phyloP scores from a whole-genome alignment of 2,329 filamentous ascomycete genomes.

The Colletotrichum destructivum region DNA sequence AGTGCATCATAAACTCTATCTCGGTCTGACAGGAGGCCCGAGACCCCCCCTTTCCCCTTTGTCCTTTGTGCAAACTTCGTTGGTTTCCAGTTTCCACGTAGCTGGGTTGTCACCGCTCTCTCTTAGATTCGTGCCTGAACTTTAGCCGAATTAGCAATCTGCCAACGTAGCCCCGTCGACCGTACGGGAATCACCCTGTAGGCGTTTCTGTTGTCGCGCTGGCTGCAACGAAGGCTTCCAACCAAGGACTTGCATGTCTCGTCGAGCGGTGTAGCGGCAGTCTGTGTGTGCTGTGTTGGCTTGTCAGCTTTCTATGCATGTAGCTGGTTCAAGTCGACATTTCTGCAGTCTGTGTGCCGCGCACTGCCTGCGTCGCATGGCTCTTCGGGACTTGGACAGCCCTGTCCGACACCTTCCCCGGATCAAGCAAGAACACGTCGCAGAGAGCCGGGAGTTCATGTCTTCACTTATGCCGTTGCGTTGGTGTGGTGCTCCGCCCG shows the following conservation, averaged over 20 bases:
- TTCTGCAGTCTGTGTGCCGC: constrained; percentile 35
- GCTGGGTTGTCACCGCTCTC: constrained; percentile 28
- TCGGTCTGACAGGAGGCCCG: constrained; percentile 38
- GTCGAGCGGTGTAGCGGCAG: constrained; percentile 33
- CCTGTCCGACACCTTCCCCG: constrained; percentile 31
- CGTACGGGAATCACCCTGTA: constrained; percentile 25
- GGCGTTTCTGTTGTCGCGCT: constrained; percentile 14
- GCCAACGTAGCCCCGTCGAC: constrained; percentile 23
- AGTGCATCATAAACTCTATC: constrained; percentile 40
- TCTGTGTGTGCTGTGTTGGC: constrained; percentile 8
- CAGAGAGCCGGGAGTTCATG: constrained; percentile 12
- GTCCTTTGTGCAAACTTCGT: not conserved
- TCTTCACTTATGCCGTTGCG: not conserved
- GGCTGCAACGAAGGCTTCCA: constrained; percentile 19
- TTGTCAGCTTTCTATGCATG: constrained; percentile 5
- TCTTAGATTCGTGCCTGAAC: constrained; percentile 33
- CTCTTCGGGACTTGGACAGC: constrained; percentile 38
- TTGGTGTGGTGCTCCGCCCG: not conserved
- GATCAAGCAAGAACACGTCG: constrained; percentile 20
- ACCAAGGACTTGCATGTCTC: constrained; percentile 39
- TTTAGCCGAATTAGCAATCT: constrained; percentile 37
- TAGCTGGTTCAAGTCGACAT: constrained; percentile 18
- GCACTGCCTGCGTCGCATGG: constrained; percentile 33
- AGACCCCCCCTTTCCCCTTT: constrained; percentile 3
- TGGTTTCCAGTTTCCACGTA: not conserved